phyloP scores from a whole-genome alignment of 768 basidiomycete species.

The Russula foetens region DNA sequence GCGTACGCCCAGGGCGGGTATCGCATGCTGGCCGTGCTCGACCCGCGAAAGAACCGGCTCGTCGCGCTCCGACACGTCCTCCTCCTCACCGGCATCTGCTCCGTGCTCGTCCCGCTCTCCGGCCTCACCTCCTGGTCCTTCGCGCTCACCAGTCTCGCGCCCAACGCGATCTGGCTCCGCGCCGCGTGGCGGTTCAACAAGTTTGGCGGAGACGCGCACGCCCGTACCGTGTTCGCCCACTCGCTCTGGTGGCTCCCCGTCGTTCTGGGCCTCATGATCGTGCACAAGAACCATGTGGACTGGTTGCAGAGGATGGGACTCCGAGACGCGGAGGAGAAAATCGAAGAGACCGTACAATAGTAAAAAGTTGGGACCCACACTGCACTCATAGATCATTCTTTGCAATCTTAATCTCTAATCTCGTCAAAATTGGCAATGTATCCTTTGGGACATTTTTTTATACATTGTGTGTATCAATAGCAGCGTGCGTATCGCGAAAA shows the following conservation, averaged over 20 bases:
- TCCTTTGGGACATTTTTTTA: background rate
- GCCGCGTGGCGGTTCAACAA: slow-evolving; percentile 74
- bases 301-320: slow-evolving; percentile 61
- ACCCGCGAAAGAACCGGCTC: slow-evolving; percentile 70
- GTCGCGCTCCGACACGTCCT: slow-evolving; percentile 80
- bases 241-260: slow-evolving; percentile 89
- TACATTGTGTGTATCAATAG: too few species aligned
- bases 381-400: background rate
- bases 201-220: slow-evolving; percentile 64
- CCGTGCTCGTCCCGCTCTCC: slow-evolving; percentile 74
- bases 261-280: slow-evolving; percentile 87
- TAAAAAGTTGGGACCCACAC: background rate
- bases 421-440: background rate
- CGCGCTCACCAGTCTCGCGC: slow-evolving; percentile 63
- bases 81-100: slow-evolving; percentile 70
- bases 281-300: slow-evolving; percentile 81
- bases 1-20: slow-evolving; percentile 93
- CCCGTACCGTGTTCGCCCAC: slow-evolving; percentile 68
- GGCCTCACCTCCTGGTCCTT: slow-evolving; percentile 93
- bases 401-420: background rate
- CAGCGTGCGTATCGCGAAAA: background rate
- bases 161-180: slow-evolving; percentile 61
- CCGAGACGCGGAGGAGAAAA: slow-evolving; percentile 2
- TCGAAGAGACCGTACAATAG: background rate
- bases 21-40: slow-evolving; percentile 80